phyloP scores from a whole-genome alignment of 1,139 yeast species.

The Candida labiduridarum region DNA sequence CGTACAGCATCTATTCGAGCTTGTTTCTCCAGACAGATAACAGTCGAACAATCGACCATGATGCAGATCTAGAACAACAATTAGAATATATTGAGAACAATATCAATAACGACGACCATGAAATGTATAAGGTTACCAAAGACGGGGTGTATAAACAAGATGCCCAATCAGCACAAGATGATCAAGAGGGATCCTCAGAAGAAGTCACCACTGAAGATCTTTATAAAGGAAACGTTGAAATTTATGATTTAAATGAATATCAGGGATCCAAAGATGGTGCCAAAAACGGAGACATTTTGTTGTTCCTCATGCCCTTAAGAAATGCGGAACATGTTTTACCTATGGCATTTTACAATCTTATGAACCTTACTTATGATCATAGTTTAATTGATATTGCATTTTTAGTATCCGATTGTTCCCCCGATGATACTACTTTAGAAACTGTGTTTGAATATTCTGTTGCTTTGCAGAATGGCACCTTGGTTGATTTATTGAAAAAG shows the following conservation, averaged over 20 bases:
- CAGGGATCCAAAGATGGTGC: constrained; percentile 58
- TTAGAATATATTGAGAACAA: not conserved
- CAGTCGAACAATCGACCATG: not conserved
- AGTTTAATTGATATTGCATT: constrained; percentile 80
- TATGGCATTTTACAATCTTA: constrained; percentile 79
- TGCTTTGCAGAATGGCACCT: constrained; percentile 71
- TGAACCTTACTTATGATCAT: constrained; percentile 87
- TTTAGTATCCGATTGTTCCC: constrained; percentile 81
- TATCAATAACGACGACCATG: constrained; percentile 17
- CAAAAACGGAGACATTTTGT: constrained; percentile 62
- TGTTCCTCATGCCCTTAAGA: constrained; percentile 75
- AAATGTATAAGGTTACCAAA: constrained; percentile 40
- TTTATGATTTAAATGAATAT: constrained; percentile 62
- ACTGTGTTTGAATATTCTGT: constrained; percentile 65
- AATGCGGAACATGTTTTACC: constrained; percentile 83
- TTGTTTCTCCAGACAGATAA: constrained; percentile 3
- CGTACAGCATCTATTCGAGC: constrained; percentile 14
- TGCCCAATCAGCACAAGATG: not conserved
- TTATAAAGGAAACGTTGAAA: constrained; percentile 48
- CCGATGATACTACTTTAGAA: constrained; percentile 72
- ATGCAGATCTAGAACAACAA: constrained; percentile 3
- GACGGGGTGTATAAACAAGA: constrained; percentile 31
- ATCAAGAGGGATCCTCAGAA: constrained; percentile 7
- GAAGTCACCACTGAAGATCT: constrained; percentile 20
- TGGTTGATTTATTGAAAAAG: constrained; percentile 50